These are phyloP conservation scores for Cryoendolithus antarcticus DNA, from an alignment of 2,329 filamentous ascomycete species.

Conservation along the genomic window DNA sequence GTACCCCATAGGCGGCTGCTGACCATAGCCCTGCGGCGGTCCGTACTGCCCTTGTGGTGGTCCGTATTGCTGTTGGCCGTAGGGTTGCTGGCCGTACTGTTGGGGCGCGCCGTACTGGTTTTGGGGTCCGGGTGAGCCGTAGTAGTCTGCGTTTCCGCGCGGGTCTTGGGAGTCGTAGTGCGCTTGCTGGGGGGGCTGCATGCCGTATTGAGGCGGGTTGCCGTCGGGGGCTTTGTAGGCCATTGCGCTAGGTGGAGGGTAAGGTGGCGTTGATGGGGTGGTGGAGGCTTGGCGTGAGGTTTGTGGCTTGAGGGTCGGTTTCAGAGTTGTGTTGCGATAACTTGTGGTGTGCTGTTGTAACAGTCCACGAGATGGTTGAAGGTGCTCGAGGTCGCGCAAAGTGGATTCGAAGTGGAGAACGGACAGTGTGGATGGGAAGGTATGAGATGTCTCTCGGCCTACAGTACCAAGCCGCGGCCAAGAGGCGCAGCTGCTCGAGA, in stretches of 20 bases:
- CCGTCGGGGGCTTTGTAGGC: conserved; percentile 2
- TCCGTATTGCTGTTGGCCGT: conserved; percentile 4
- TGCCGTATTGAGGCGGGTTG: conserved; percentile 1
- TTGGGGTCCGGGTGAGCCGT: conserved; percentile 7
- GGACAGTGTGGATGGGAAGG: too few species aligned
- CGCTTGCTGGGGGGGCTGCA: conserved; percentile 5
- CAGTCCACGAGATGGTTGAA: too few species aligned
- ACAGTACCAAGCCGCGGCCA: too few species aligned
- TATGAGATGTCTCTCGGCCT: too few species aligned
- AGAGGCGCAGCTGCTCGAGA: too few species aligned
- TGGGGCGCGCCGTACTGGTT: conserved; percentile 5
- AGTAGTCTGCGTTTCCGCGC: conserved; percentile 5
- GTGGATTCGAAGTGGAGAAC: too few species aligned
- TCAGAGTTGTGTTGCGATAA: too few species aligned
- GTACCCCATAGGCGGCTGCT: conserved; percentile 25
- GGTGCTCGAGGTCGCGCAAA: too few species aligned
- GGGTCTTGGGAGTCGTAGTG: conserved; percentile 4
- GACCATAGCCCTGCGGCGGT: conserved; percentile 5
- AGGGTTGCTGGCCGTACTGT: conserved; percentile 4
- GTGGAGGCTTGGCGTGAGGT: too few species aligned
- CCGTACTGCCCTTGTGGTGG: not conserved
- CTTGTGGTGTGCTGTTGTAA: too few species aligned
- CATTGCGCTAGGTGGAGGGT: not conserved
- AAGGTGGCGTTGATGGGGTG: too few species aligned
- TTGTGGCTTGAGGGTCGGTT: too few species aligned